Evolutionary conservation across 2,329 filamentous ascomycete species (phyloP).

Genomic region (Penicillium occitanis): DNA sequence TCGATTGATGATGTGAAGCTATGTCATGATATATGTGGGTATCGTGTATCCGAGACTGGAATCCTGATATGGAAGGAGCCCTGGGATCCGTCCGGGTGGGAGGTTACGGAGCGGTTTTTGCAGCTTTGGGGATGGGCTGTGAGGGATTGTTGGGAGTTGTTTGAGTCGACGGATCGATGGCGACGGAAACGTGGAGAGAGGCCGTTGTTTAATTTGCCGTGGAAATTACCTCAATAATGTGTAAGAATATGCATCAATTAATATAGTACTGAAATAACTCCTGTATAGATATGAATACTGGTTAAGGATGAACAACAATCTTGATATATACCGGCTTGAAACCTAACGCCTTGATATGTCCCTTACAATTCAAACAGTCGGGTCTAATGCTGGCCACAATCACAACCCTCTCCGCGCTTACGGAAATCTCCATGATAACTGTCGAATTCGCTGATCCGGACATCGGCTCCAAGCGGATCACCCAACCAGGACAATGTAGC

Average conservation of each 20-base stretch:
- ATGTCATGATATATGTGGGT: constrained; percentile 25
- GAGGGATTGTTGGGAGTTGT: constrained; percentile 27
- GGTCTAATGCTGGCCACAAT: constrained; percentile 18
- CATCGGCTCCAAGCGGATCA: constrained; percentile 36
- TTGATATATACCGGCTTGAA: not conserved
- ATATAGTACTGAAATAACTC: constrained; percentile 1
- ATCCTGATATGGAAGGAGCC: constrained; percentile 33
- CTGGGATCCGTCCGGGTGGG: constrained; percentile 33
- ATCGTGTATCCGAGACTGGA: constrained; percentile 18
- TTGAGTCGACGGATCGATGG: constrained; percentile 32
- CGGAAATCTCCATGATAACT: constrained; percentile 48
- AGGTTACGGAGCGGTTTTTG: constrained; percentile 29
- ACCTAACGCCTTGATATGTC: not conserved
- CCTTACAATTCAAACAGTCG: not conserved
- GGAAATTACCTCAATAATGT: not conserved
- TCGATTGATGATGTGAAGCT: constrained; percentile 24
- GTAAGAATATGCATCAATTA: not conserved
- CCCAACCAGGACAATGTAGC: constrained; percentile 43
- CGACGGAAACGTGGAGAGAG: constrained; percentile 28
- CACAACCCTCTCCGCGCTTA: constrained; percentile 18
- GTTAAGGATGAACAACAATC: not conserved
- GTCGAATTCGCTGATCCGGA: constrained; percentile 42
- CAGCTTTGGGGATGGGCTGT: constrained; percentile 33
- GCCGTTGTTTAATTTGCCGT: constrained; percentile 20
- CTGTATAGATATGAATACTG: not conserved